These are phyloP conservation scores for Xylariaceae sp. DNA, from an alignment of 2,329 filamentous ascomycete genomes.

Conservation along the genomic window DNA sequence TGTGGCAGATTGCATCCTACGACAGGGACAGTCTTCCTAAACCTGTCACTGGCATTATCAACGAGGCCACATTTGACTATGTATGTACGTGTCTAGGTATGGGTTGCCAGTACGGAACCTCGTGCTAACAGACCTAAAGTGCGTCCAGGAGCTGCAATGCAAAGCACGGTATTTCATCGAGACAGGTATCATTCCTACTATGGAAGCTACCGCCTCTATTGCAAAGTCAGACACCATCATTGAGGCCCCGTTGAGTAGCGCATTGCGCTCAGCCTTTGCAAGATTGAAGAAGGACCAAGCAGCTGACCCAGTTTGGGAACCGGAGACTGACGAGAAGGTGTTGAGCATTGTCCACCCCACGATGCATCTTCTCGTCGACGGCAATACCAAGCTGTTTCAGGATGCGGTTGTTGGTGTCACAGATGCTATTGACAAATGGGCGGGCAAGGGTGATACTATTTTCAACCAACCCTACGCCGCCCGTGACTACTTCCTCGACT, in stretches of 20 bases:
- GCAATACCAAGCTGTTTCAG: slow-evolving; percentile 35
- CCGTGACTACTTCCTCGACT: too few relatives aligned
- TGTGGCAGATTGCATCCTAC: slow-evolving; percentile 1
- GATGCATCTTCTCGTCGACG: slow-evolving; percentile 51
- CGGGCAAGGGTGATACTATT: slow-evolving; percentile 27
- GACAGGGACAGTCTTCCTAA: not conserved
- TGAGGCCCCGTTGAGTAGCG: slow-evolving; percentile 25
- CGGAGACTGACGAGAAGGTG: slow-evolving; percentile 46
- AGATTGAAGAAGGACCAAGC: slow-evolving; percentile 42
- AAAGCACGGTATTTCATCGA: slow-evolving; percentile 44
- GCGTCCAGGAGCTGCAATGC: slow-evolving; percentile 39
- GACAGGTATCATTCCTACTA: slow-evolving; percentile 38
- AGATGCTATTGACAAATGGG: slow-evolving; percentile 25
- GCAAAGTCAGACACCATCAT: slow-evolving; percentile 51
- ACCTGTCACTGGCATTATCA: slow-evolving; percentile 16
- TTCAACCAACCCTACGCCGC: not conserved
- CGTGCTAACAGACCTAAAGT: not conserved
- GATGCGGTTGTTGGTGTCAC: slow-evolving; percentile 29
- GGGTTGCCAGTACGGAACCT: not conserved
- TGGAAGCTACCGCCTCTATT: slow-evolving; percentile 40
- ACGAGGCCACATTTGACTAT: slow-evolving; percentile 23
- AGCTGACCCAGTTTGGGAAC: slow-evolving; percentile 49
- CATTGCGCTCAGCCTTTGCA: slow-evolving; percentile 37
- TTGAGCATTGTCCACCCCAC: slow-evolving; percentile 57
- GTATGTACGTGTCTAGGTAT: slow-evolving; percentile 3